Percentiles rank a stretch among this genome's conserved stretches.
Evolutionary conservation across 345 rosid species (phyloP).

Genomic region (Murraya paniculata): DNA sequence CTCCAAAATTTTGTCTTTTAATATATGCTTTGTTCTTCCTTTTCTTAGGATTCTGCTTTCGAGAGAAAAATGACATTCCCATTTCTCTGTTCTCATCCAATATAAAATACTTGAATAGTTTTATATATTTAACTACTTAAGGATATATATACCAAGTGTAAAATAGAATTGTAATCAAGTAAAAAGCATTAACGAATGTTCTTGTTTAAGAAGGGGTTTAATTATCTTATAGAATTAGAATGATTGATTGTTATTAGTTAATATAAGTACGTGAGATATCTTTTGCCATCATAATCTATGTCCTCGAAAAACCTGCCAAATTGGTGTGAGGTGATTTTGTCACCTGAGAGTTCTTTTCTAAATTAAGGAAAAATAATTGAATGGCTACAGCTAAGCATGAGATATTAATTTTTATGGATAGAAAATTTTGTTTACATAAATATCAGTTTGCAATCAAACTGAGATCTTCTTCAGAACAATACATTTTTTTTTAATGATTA

Average conservation of each 20-base stretch:
- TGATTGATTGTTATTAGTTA: background rate
- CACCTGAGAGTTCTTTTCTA: background rate
- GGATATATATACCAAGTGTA: background rate
- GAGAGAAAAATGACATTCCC: background rate
- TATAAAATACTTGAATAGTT: no score
- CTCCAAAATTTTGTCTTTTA: background rate
- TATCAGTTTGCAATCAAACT: background rate
- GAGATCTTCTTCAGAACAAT: background rate
- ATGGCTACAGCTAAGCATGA: constrained; percentile 30
- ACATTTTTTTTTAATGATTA: background rate
- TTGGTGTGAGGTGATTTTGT: background rate
- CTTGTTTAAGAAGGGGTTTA: background rate
- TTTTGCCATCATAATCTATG: background rate
- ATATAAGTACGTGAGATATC: background rate
- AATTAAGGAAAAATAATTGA: constrained; percentile 22
- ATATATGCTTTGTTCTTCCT: background rate
- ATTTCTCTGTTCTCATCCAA: background rate
- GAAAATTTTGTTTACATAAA: background rate
- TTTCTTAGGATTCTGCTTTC: constrained; percentile 2
- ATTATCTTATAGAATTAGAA: background rate
- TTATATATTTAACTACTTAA: no score
- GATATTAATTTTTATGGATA: constrained; percentile 1
- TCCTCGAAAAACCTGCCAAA: background rate
- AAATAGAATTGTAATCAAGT: background rate
- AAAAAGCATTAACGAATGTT: background rate